A percentile compares a stretch with the other conserved stretches of the same genome.
Conservation (phyloP, 2,329 filamentous ascomycete species). For the Paecilomyces formosus region DNA sequence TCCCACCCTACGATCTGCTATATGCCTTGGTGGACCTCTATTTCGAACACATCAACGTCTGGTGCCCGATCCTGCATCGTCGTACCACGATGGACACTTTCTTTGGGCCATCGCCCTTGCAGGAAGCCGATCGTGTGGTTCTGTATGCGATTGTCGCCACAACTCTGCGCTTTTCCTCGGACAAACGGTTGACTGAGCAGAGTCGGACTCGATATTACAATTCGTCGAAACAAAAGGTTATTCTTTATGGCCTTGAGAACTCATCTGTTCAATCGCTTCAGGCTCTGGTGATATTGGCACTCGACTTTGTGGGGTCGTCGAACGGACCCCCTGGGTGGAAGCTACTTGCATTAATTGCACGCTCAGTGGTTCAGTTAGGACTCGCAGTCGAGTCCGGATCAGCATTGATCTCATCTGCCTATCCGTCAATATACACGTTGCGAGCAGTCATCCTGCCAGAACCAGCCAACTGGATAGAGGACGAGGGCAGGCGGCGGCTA, state of each 20-base stretch:
- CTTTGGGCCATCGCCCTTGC: slow-evolving; percentile 67
- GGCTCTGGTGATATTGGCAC: slow-evolving; percentile 75
- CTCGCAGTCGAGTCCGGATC: slow-evolving; percentile 77
- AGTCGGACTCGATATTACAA: slow-evolving; percentile 69
- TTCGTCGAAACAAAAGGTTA: slow-evolving; percentile 74
- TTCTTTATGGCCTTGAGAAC: slow-evolving; percentile 82
- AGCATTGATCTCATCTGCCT: slow-evolving; percentile 67
- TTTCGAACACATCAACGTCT: slow-evolving; percentile 73
- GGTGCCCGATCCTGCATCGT: slow-evolving; percentile 85
- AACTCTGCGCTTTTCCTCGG: slow-evolving; percentile 74
- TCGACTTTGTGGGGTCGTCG: slow-evolving; percentile 77
- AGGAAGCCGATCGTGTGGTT: slow-evolving; percentile 74
- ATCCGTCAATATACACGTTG: slow-evolving; percentile 81
- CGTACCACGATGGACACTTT: slow-evolving; percentile 73
- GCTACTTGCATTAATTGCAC: slow-evolving; percentile 77
- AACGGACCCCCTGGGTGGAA: slow-evolving; percentile 93
- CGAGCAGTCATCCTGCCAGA: slow-evolving; percentile 79
- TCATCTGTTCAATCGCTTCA: slow-evolving; percentile 83
- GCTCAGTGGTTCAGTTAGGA: slow-evolving; percentile 81
- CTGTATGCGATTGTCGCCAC: slow-evolving; percentile 86
- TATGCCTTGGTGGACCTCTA: slow-evolving; percentile 69
- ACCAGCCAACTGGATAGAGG: slow-evolving; percentile 77
- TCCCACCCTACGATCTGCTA: slow-evolving; percentile 67
- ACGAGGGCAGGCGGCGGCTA: slow-evolving; percentile 73
- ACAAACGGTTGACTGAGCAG: slow-evolving; percentile 65